These are phyloP conservation scores for Posidonia australis DNA, from an alignment of 106 monocot species.

Conservation along the genomic window DNA sequence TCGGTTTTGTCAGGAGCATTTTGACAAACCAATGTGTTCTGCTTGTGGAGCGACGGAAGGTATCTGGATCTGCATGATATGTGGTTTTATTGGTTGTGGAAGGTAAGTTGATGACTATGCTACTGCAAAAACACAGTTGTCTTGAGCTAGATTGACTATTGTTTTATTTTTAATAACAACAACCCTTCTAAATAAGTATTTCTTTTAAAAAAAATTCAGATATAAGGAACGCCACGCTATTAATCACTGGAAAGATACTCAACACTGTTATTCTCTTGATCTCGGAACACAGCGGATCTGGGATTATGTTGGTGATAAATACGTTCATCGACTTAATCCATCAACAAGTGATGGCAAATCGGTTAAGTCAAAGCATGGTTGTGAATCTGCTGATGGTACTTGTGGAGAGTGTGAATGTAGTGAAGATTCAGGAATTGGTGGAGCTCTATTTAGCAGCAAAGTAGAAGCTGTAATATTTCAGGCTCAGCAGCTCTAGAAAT, in stretches of 20 bases:
- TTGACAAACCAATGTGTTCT: constrained; percentile 66
- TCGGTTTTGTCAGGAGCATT: constrained; percentile 65
- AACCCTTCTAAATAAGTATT: not conserved
- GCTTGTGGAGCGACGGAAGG: constrained; percentile 64
- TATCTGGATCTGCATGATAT: constrained; percentile 94
- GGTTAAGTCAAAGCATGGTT: constrained; percentile 30
- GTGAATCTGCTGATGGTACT: constrained; percentile 26
- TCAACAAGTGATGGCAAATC: constrained; percentile 71
- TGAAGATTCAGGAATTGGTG: constrained; percentile 48
- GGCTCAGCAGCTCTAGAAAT: not conserved
- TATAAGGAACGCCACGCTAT: constrained; percentile 94
- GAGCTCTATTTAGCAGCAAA: constrained; percentile 65
- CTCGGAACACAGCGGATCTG: constrained; percentile 69
- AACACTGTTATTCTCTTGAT: constrained; percentile 93
- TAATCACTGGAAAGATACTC: constrained; percentile 81
- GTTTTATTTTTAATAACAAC: not conserved
- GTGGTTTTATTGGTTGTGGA: constrained; percentile 97
- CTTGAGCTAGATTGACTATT: not conserved
- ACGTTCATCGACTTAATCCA: constrained; percentile 87
- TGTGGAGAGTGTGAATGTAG: constrained; percentile 35
- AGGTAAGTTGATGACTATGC: constrained; percentile 33
- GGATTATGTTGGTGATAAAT: constrained; percentile 97
- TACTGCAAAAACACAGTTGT: not conserved
- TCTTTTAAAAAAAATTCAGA: constrained; percentile 26
- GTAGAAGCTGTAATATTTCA: constrained; percentile 52